phyloP scores from a whole-genome alignment of 2,329 filamentous ascomycete genomes.

The Paramyrothecium roridum region DNA sequence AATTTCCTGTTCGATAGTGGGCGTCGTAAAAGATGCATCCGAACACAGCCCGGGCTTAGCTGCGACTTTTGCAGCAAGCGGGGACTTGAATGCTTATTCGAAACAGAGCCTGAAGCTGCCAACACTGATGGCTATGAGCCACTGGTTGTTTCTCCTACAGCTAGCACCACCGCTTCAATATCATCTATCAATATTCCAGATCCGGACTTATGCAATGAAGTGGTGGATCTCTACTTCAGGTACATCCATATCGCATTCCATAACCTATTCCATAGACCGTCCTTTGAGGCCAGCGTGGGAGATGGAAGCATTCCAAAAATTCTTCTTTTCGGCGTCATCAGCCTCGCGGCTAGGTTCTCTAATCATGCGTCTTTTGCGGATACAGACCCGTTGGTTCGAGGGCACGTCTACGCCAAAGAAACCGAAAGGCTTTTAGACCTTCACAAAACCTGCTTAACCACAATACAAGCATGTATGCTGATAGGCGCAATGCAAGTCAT shows the following conservation, averaged over 20 bases:
- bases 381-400: conserved; percentile 1
- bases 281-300: conserved; percentile 19
- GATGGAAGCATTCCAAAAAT: conserved; percentile 3
- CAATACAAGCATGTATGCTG: conserved; percentile 35
- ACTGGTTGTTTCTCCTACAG: not conserved
- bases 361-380: conserved; percentile 11
- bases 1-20: not conserved
- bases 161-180: not conserved
- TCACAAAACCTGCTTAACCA: conserved; percentile 10
- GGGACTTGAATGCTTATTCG: not conserved
- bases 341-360: conserved; percentile 13
- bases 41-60: not conserved
- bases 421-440: conserved; percentile 2
- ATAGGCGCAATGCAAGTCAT: conserved; percentile 28
- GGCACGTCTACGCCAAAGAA: conserved; percentile 12
- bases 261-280: conserved; percentile 26
- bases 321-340: not conserved
- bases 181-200: not conserved
- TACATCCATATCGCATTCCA: conserved; percentile 30
- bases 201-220: conserved; percentile 6
- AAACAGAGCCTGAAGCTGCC: not conserved
- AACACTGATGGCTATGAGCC: not conserved
- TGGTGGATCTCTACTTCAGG: conserved; percentile 27
- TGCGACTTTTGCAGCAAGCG: not conserved
- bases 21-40: not conserved